Evolutionary conservation across 2,329 filamentous ascomycete species (phyloP).

Genomic region (Neonectria hederae): DNA sequence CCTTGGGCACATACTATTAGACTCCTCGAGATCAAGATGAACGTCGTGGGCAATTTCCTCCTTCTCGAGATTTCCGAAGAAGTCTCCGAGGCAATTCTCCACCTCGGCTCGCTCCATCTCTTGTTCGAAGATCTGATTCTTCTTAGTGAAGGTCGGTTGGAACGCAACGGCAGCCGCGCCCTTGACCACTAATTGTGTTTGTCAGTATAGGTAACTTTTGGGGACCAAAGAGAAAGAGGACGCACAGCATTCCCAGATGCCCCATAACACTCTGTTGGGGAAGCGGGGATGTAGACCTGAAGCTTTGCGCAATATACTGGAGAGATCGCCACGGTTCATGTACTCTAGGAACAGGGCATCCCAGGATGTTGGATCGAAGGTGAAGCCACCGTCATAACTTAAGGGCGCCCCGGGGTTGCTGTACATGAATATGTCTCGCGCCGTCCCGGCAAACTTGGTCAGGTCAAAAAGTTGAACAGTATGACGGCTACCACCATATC

Average conservation of each 20-base stretch:
- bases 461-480: conserved; percentile 43
- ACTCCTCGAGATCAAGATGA: conserved; percentile 44
- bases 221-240: neutral
- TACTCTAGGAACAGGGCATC: conserved; percentile 42
- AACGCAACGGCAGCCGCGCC: conserved; percentile 44
- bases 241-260: conserved; percentile 45
- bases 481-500: conserved; percentile 42
- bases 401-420: neutral
- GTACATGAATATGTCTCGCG: conserved; percentile 16
- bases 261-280: conserved; percentile 40
- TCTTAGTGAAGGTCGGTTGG: conserved; percentile 20
- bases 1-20: conserved; percentile 39
- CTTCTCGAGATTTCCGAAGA: conserved; percentile 17
- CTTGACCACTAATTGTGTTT: conserved; percentile 35
- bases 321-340: conserved; percentile 37
- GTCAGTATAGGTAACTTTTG: neutral
- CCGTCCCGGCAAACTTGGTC: conserved; percentile 14
- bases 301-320: conserved; percentile 26
- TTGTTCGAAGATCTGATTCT: conserved; percentile 24
- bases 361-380: conserved; percentile 6
- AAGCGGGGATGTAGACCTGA: conserved; percentile 18
- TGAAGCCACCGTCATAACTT: neutral
- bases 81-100: neutral
- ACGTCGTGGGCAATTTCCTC: conserved; percentile 38
- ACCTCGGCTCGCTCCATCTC: conserved; percentile 18